phyloP scores from a whole-genome alignment of 306 rosid genomes.

The Hippophae rhamnoides region DNA sequence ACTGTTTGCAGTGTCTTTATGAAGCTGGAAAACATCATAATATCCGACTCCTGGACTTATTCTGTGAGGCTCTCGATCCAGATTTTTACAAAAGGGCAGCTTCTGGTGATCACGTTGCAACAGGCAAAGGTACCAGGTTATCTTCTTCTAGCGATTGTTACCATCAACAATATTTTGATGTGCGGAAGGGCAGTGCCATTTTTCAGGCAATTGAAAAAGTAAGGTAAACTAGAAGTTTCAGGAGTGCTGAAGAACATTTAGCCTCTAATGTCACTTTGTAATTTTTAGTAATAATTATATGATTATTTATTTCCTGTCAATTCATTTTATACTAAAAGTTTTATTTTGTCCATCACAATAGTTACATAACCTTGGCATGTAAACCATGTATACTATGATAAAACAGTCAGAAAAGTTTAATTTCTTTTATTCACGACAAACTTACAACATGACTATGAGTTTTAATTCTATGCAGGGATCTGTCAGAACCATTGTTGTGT shows the following conservation, averaged over 20 bases:
- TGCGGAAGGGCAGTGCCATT: slow-evolving; percentile 37
- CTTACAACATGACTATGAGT: slow-evolving; percentile 11
- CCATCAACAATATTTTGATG: slow-evolving; percentile 31
- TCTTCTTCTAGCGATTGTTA: slow-evolving; percentile 32
- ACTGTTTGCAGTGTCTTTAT: slow-evolving; percentile 61
- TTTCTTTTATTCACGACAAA: slow-evolving; percentile 7
- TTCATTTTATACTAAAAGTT: background rate
- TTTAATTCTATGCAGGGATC: slow-evolving; percentile 54
- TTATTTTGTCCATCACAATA: background rate
- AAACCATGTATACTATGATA: slow-evolving; percentile 1
- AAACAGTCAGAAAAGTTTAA: background rate
- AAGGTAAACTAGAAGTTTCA: slow-evolving; percentile 40
- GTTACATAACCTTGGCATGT: background rate
- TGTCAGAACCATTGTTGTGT: slow-evolving; percentile 43
- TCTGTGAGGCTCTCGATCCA: slow-evolving; percentile 68
- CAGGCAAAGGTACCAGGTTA: slow-evolving; percentile 28
- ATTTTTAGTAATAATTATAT: background rate
- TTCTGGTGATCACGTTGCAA: slow-evolving; percentile 27
- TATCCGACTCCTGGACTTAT: slow-evolving; percentile 61
- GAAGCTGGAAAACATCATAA: slow-evolving; percentile 67
- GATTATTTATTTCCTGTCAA: background rate
- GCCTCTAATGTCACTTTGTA: slow-evolving; percentile 3
- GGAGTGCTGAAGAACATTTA: slow-evolving; percentile 2
- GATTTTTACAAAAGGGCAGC: slow-evolving; percentile 33
- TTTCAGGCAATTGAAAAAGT: slow-evolving; percentile 45